Evolutionary conservation across 2,329 filamentous ascomycete genomes (phyloP), one percentile per base, ranked within the genome.

Genomic region (Sphaerulina populicola): DNA sequence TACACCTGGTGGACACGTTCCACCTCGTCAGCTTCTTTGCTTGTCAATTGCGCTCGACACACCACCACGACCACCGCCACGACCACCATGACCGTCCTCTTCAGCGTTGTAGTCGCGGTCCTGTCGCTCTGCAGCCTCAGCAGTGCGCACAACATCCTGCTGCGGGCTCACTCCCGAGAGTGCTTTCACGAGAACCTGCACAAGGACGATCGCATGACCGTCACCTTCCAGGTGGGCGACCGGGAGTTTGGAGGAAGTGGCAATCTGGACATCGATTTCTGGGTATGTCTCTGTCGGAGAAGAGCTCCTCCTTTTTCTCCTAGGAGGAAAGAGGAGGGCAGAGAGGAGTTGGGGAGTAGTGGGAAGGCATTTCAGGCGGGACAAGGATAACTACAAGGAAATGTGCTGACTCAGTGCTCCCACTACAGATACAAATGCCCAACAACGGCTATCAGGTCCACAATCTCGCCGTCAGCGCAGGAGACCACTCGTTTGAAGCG

Each of bases 171-270:
- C 73, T 87, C 88, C 66, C 82, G 89, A 72, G 93, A 98, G 76
- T 98, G 93, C 77, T 98, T 97, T 79, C 87, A 95, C 77, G 93
- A 98, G 75, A 72, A 77, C 63, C 82, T 98, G 54, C 91, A 94
- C 76, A 81, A 79, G 69, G 93, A 95, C 71, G 93, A 98, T 76
- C 87, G 85, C 72, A 98, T 98, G 93, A 96, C 89, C 7, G 90
- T 98, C 54, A 94, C 90, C 29, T 98, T 94, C 78, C 93, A 97
- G 75, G 91, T 97, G 53, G 93, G 93, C 67, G 93, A 98, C 69
- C 78, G 91, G 61, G 93, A 98, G 69, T 96, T 95, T 72, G 91
- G 91, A 46, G 87, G 86, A 47, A 90, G 89, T 52, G 91, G 91
- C 31, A 97, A 96, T 67, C 76, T 98, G 54, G 90, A 97, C 62